phyloP scores from a whole-genome alignment of 2,329 filamentous ascomycete genomes.

The Penicillium palitans region DNA sequence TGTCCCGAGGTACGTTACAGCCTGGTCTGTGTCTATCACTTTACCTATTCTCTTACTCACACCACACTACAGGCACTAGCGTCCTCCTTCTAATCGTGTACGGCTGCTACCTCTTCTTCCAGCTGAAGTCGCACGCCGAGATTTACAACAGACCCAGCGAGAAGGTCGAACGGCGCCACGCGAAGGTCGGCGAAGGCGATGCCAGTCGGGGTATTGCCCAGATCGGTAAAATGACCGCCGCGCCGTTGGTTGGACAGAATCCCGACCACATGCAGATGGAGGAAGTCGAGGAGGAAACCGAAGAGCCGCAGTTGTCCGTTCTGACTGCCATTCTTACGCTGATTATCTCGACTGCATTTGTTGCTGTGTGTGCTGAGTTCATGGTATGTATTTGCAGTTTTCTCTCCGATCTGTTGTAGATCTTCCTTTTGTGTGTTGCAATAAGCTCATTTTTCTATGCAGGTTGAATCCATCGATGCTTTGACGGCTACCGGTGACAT shows the following conservation, averaged over 20 bases:
- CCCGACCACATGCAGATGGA: constrained; percentile 50
- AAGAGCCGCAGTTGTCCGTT: constrained; percentile 73
- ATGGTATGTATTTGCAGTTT: constrained; percentile 45
- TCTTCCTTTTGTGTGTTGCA: background rate
- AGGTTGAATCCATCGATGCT: constrained; percentile 57
- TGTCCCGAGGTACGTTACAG: constrained; percentile 31
- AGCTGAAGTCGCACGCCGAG: constrained; percentile 77
- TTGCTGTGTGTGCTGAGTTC: constrained; percentile 73
- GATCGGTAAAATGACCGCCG: constrained; percentile 55
- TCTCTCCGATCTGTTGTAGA: background rate
- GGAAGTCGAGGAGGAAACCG: constrained; percentile 67
- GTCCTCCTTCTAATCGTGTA: constrained; percentile 86
- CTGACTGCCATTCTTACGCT: constrained; percentile 72
- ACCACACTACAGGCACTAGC: constrained; percentile 47
- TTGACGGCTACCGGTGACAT: constrained; percentile 52
- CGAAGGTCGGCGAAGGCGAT: constrained; percentile 52
- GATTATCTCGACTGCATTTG: constrained; percentile 70
- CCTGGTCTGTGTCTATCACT: background rate
- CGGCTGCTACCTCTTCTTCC: constrained; percentile 80
- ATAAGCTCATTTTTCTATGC: background rate
- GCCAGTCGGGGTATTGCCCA: constrained; percentile 52
- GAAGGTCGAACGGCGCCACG: constrained; percentile 65
- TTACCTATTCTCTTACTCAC: background rate
- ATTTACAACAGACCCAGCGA: constrained; percentile 79
- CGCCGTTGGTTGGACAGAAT: constrained; percentile 50